Conservation (phyloP, 768 basidiomycete genomes). For the Xerocomellus dryophilus region DNA sequence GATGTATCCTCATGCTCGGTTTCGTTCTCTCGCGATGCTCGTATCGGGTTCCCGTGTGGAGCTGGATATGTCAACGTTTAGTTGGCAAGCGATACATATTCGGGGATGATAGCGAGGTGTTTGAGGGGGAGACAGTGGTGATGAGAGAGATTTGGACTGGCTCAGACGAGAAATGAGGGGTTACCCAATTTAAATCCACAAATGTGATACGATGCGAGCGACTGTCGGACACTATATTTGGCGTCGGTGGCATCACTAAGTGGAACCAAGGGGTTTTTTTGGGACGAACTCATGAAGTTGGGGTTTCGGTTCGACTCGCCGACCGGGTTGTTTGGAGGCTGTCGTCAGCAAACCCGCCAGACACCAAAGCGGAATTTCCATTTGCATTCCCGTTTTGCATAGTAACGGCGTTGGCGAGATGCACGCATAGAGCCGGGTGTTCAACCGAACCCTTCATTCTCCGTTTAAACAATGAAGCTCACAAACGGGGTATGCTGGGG, state of each 20-base stretch:
- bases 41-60: not conserved
- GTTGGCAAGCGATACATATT: conserved; percentile 39
- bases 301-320: too few species aligned
- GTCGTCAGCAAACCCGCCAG: not conserved
- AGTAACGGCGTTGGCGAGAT: not conserved
- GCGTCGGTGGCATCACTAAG: not conserved
- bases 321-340: not conserved
- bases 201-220: not conserved
- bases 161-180: conserved; percentile 16
- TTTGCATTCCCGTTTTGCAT: not conserved
- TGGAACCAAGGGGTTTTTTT: too few species aligned
- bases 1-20: not conserved
- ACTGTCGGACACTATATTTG: not conserved
- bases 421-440: not conserved
- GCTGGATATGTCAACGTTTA: conserved; percentile 13
- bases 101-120: conserved; percentile 23
- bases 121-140: conserved; percentile 2
- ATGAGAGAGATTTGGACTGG: conserved; percentile 24
- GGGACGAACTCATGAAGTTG: too few species aligned
- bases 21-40: not conserved
- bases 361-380: not conserved
- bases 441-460: not conserved
- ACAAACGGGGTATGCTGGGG: not conserved
- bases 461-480: not conserved
- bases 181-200: not conserved